A percentile compares a stretch with the other conserved stretches of the same genome.
Conservation (phyloP, 129 eudicot genomes). For the Pulicaria dysenterica region DNA sequence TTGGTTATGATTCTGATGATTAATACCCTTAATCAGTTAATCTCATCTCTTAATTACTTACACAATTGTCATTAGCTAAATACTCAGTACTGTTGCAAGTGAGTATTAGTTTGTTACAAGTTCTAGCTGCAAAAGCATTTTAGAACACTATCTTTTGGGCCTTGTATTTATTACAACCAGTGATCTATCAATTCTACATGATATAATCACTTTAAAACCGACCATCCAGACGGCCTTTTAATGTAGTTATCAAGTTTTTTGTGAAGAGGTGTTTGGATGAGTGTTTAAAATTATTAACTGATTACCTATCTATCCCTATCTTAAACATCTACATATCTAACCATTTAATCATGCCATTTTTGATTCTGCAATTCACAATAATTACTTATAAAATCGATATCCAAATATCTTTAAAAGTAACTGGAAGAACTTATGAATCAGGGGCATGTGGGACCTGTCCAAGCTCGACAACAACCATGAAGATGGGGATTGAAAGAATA, state of each 20-base stretch:
- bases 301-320: neutral
- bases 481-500: constrained; percentile 85
- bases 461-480: constrained; percentile 95
- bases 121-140: too few species aligned
- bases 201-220: neutral
- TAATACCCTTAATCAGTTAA: too few species aligned
- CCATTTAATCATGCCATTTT: neutral
- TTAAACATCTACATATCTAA: neutral
- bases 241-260: neutral
- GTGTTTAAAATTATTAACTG: neutral
- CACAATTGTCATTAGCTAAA: too few species aligned
- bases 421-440: constrained; percentile 25
- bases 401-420: neutral
- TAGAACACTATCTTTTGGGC: too few species aligned
- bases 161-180: too few species aligned
- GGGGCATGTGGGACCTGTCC: constrained; percentile 94
- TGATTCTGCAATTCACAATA: neutral
- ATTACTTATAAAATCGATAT: neutral
- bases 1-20: too few species aligned
- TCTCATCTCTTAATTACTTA: too few species aligned
- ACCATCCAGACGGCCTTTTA: neutral
- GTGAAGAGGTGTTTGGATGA: neutral
- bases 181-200: too few species aligned
- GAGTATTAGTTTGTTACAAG: too few species aligned
- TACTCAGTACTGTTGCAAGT: too few species aligned